Evolutionary conservation across 2,329 filamentous ascomycete species (phyloP).

Genomic region (Ilyonectria mors-panacis): DNA sequence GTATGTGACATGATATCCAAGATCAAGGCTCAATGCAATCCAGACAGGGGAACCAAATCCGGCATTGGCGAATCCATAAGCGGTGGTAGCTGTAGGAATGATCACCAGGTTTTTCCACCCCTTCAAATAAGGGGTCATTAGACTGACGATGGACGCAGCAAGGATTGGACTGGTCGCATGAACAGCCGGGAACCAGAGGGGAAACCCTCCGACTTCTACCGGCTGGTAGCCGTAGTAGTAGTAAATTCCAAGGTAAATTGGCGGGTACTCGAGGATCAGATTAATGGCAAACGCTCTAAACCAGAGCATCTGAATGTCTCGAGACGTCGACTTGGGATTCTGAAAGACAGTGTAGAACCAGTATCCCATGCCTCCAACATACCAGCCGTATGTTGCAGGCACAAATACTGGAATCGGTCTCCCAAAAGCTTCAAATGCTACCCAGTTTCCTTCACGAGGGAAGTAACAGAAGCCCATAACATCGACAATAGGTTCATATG

Average conservation of each 20-base stretch:
- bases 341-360: constrained; percentile 17
- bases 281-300: constrained; percentile 14
- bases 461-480: constrained; percentile 17
- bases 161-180: constrained; percentile 12
- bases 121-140: constrained; percentile 1
- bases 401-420: constrained; percentile 12
- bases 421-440: constrained; percentile 17
- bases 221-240: constrained; percentile 16
- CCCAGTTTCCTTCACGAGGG: constrained; percentile 13
- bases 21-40: constrained; percentile 10
- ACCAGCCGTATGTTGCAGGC: constrained; percentile 17
- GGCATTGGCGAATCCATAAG: constrained; percentile 16
- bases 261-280: constrained; percentile 13
- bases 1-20: constrained; percentile 10
- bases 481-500: constrained; percentile 15
- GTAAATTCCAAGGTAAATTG: constrained; percentile 10
- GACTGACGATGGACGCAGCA: constrained; percentile 6
- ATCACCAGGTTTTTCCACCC: constrained; percentile 1
- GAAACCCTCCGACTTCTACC: constrained; percentile 11
- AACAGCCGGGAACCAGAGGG: constrained; percentile 17
- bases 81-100: neutral
- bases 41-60: constrained; percentile 14
- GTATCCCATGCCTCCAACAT: constrained; percentile 18
- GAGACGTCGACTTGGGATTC: constrained; percentile 3
- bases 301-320: constrained; percentile 7